Evolutionary conservation across 2,329 filamentous ascomycete species (phyloP), one percentile per base, ranked within the genome.

Genomic region (Aureobasidium pullulans): DNA sequence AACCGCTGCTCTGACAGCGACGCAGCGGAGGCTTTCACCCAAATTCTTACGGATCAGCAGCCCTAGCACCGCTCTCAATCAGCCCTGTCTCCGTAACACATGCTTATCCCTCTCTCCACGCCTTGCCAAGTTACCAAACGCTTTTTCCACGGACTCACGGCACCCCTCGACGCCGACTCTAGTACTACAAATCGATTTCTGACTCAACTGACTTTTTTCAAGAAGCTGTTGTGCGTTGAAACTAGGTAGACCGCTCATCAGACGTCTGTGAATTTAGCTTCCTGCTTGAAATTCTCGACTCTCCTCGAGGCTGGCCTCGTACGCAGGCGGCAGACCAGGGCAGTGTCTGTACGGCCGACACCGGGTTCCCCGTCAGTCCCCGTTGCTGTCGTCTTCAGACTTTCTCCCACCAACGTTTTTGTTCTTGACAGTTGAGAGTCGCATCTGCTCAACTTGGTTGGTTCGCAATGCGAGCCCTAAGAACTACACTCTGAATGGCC

Each of bases 101-200:
- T 46, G 29, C 40, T 46, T 56, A 37, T 36, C 40, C 19, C 15
- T 36, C 39, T 37, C 52, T 46, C 40, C 49, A 52, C 49, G 49
- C 49, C 34, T 29, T 52, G 49, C 49, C 49, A 52, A 52, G 49
- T 52, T 52, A 36, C 36, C 49, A 52, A 37, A 19, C 36, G 37
- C 19, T 8, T 40, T 16, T 34, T 10, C 7, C 39, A 34, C 40
- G 32, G 29, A 9, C 19, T 46, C 39, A n/a, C 40, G 42, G 40
- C 39, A 28, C 52, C 13, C 36, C 31, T 37, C 31, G 11, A 15
- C 52, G 6, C 19, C 40, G 49, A n/a, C 31, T 29, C 19, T 23
- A 10, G 31, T 46, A 37, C 31, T 40, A 29, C 16, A 19, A 56
- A 46, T 56, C 52, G 39, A 44, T 56, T 46, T 23, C n/a, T 54